phyloP scores from a whole-genome alignment of 257 asterid genomes.

The Handroanthus guayacan region DNA sequence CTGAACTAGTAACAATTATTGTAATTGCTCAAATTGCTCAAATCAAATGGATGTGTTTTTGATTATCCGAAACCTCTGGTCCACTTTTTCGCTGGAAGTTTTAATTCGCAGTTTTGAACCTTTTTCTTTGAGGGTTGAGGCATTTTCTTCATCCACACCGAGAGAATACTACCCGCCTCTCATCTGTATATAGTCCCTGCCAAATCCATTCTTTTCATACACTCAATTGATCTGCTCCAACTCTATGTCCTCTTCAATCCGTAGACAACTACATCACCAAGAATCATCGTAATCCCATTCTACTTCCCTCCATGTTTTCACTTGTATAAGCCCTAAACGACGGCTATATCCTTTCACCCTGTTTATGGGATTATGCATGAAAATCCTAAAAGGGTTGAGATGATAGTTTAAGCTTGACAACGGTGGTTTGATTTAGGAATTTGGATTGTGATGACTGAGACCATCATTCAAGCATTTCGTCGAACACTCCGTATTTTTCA shows the following conservation, averaged over 20 bases:
- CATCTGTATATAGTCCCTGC: conserved; percentile 62
- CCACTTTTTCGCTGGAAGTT: no score
- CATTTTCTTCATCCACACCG: conserved; percentile 76
- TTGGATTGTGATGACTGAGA: conserved; percentile 48
- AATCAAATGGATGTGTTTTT: no score
- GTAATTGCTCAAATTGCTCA: no score
- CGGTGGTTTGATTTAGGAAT: conserved; percentile 31
- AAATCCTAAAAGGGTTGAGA: conserved; percentile 25
- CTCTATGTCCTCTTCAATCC: conserved; percentile 60
- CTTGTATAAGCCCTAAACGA: conserved; percentile 32
- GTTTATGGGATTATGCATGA: conserved; percentile 35
- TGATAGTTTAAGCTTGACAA: conserved; percentile 38
- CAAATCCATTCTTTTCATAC: conserved; percentile 90
- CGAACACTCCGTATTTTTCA: conserved; percentile 39
- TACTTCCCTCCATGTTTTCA: conserved; percentile 19
- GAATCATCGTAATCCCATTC: conserved; percentile 31
- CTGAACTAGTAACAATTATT: no score
- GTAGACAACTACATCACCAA: conserved; percentile 55
- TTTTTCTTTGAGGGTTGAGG: no score
- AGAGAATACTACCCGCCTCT: conserved; percentile 87
- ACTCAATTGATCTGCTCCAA: conserved; percentile 82
- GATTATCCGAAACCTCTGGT: no score
- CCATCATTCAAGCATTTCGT: conserved; percentile 91
- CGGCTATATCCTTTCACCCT: conserved; percentile 5
- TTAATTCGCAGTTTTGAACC: no score